These are phyloP conservation scores for Pseudovirgaria hyperparasitica DNA, from an alignment of 2,329 filamentous ascomycete genomes.

Conservation along the genomic window DNA sequence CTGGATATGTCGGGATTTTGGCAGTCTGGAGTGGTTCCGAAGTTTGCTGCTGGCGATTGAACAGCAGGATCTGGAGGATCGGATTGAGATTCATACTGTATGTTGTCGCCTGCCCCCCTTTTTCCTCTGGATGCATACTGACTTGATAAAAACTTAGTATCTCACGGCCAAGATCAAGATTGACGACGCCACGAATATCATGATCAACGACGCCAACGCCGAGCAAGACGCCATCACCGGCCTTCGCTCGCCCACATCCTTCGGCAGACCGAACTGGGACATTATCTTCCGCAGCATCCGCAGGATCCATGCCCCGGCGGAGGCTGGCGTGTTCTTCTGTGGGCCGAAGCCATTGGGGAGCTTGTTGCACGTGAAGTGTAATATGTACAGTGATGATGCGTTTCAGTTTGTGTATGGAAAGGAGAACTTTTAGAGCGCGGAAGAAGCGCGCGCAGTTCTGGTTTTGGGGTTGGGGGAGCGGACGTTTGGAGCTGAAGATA, in stretches of 20 bases:
- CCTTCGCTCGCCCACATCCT: conserved; percentile 69
- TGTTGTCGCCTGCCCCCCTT: conserved; percentile 10
- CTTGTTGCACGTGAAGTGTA: conserved; percentile 68
- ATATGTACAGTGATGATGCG: conserved; percentile 73
- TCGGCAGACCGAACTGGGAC: conserved; percentile 80
- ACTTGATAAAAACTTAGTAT: conserved; percentile 37
- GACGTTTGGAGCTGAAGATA: too few species aligned
- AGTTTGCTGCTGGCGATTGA: conserved; percentile 75
- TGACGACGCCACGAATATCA: conserved; percentile 80
- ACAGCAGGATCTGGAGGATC: conserved; percentile 69
- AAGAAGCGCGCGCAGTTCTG: conserved; percentile 1
- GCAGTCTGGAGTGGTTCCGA: conserved; percentile 81
- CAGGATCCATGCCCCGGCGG: conserved; percentile 44
- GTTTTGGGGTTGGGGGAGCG: not conserved
- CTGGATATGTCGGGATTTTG: conserved; percentile 83
- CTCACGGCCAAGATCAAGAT: conserved; percentile 77
- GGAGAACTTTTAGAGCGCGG: conserved; percentile 46
- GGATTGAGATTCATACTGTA: conserved; percentile 75
- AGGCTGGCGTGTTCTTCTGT: conserved; percentile 54
- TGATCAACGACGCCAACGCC: conserved; percentile 80
- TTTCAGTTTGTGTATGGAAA: conserved; percentile 58
- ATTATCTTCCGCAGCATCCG: conserved; percentile 77
- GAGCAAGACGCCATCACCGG: conserved; percentile 79
- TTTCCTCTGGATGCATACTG: conserved; percentile 1
- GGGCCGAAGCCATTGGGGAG: conserved; percentile 70